Evolutionary conservation across 176 grass and related monocot genomes (phyloP).

Genomic region (Paspalum notatum): DNA sequence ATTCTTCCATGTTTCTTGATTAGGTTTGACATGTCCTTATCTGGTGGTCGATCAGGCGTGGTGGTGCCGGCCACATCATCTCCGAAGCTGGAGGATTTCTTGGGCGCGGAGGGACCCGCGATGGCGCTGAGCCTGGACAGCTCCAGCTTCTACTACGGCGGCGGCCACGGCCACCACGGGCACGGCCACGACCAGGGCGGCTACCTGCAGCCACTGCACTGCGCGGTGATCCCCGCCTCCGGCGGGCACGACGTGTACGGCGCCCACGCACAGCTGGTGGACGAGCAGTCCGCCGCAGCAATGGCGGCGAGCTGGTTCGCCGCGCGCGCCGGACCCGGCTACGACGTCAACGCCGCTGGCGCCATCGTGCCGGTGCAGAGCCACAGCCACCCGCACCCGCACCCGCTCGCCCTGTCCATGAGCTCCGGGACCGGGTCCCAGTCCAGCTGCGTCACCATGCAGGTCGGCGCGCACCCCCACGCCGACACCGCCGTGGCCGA

Average conservation of each 20-base stretch:
- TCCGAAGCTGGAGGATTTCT: constrained; percentile 95
- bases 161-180: constrained; percentile 1
- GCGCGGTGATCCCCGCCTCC: constrained; percentile 44
- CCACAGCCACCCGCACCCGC: constrained; percentile 58
- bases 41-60: constrained; percentile 53
- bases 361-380: constrained; percentile 39
- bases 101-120: constrained; percentile 67
- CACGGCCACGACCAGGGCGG: constrained; percentile 30
- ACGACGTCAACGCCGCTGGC: background rate
- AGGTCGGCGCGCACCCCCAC: constrained; percentile 7
- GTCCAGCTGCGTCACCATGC: constrained; percentile 74
- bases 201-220: constrained; percentile 64
- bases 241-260: constrained; percentile 62
- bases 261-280: constrained; percentile 32
- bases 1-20: constrained; percentile 38
- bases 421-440: constrained; percentile 77
- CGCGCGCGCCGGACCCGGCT: background rate
- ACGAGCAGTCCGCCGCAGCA: constrained; percentile 40
- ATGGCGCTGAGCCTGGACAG: constrained; percentile 81
- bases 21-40: constrained; percentile 8
- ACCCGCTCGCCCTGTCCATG: constrained; percentile 86
- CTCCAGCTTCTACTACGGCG: constrained; percentile 74
- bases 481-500: constrained; percentile 43
- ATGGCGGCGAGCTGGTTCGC: constrained; percentile 39
- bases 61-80: constrained; percentile 69